Base-by-base conservation (phyloP, 441 rosid genomes). In the Mallotus repandus region DNA sequence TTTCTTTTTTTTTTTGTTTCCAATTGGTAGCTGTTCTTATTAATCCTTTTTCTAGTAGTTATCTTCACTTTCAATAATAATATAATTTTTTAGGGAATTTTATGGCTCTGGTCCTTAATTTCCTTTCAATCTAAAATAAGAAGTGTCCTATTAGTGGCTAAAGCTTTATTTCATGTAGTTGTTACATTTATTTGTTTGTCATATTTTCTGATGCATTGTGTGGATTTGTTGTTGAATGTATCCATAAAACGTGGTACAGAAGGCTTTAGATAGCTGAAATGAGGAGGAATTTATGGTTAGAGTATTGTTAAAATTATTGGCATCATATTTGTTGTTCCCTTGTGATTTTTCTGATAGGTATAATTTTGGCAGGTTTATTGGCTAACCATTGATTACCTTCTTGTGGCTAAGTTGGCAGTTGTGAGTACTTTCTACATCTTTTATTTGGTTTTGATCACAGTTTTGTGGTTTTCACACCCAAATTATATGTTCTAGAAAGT, bases 341-440 rank as follows among this genome's bases (percentile, higher is more conserved):
- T 19, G 43, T 15, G 15, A 16, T 29, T 71, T 60, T 76, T 25
- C 56, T 79, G 63, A 81, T 61, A 8, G 48, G 38, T 56, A 58
- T 21, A 65, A 60, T 66, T 83, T 77, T 76, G 29, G 77, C 91
- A 95, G 99, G 98, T 91, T 64, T 95, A 90, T 83, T 95, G 99
- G 99, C 87, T 95, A 79, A 81, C 87, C 69, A 80, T 93, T 80
- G 94, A 93, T 85, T 95, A 95, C 83, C 97, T 93, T 76, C 74
- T 69, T 80, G 97, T 87, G 62, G 97, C 99, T 71, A 89, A 86
- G 79, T 89, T 94, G 70, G 98, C 99, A 49, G 87, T 90, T 62
- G 99, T 95, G 80, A 90, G 98, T 65, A 50, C 25, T 71, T 55
- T n/a, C 21, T 12, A 4, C 35, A 7, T 46, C 5, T 48, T 38